Conservation (phyloP, 164 flowering plant genomes). For the Protea cynaroides region DNA sequence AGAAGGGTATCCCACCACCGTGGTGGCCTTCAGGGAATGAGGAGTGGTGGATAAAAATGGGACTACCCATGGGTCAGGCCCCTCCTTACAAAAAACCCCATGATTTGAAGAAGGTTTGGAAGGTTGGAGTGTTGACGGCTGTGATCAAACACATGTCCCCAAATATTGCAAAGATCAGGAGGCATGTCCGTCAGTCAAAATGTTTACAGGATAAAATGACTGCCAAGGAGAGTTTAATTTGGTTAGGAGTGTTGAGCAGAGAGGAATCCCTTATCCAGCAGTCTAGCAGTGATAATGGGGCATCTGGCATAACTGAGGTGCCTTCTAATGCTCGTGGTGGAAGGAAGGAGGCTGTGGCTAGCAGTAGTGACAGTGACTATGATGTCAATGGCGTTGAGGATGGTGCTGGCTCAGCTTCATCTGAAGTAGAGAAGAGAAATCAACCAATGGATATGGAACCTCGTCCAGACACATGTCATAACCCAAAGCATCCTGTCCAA, state of each 20-base stretch:
- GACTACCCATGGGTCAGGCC: slow-evolving; percentile 23
- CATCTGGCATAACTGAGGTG: slow-evolving; percentile 46
- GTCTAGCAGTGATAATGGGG: slow-evolving; percentile 51
- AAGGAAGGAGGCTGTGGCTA: slow-evolving; percentile 35
- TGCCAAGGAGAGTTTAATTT: slow-evolving; percentile 74
- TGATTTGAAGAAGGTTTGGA: slow-evolving; percentile 45
- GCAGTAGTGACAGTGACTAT: slow-evolving; percentile 65
- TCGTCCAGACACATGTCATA: slow-evolving; percentile 4
- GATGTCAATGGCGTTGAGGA: slow-evolving; percentile 58
- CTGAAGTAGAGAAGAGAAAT: slow-evolving; percentile 45
- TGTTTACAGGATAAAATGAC: slow-evolving; percentile 86
- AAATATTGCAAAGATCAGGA: slow-evolving; percentile 69
- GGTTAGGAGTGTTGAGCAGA: slow-evolving; percentile 63
- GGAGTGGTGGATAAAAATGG: slow-evolving; percentile 30
- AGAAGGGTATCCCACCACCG: slow-evolving; percentile 33
- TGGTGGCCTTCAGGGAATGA: slow-evolving; percentile 42
- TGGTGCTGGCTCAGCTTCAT: slow-evolving; percentile 46
- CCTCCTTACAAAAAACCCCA: slow-evolving; percentile 46
- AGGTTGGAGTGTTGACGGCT: slow-evolving; percentile 53
- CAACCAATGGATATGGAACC: slow-evolving; percentile 27
- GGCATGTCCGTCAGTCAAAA: slow-evolving; percentile 65
- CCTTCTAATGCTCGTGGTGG: slow-evolving; percentile 25
- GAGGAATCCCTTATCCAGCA: slow-evolving; percentile 56
- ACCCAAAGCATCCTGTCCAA: slow-evolving; percentile 8
- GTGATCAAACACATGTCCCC: slow-evolving; percentile 94